Evolutionary conservation across 1,284 basidiomycete species (phyloP), one percentile per base, ranked within the genome.

Genomic region (Cutaneotrichosporon sp.): DNA sequence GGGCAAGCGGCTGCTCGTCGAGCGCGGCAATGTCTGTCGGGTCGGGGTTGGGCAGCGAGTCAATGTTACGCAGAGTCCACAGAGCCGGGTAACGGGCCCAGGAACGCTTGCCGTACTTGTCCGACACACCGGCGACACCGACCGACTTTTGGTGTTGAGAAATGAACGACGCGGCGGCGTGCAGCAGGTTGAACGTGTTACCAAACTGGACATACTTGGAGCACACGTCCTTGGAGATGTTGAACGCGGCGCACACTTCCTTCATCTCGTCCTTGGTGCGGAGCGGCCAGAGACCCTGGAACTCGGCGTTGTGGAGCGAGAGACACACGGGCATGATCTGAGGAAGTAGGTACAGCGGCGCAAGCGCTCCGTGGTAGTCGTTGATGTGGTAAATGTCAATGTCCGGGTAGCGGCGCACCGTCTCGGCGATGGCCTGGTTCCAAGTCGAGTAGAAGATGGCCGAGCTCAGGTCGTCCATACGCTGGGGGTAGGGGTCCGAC

Each of bases 181-280:
- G 90, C 34, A 94, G 80, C 68, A 94, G 77, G 73, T 94, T 94
- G 80, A 93, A 93, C 12, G 90, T 93, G 79, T 94, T 94, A 63
- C 90, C 90, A 69, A 94, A 94, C 75, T 93, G 90, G 37, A 94
- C 88, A 69, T 94, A 94, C 65, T 92, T 93, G 51, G 86, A 90
- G 77, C 90, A 93, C 64, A 90, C 81, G 67, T 92, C 90, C 76
- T 93, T 93, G 78, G 87, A 87, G 69, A 94, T 88, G 75, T 93
- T 93, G 81, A 93, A 94, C 10, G 90, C 90, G 4, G 90, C 91
- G 71, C 90, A 94, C 44, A 94, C 90, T 72, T 94, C 90, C 78
- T 91, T 93, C 88, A 92, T 91, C 74, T 93, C 90, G 69, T 93
- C 90, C 78, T 94, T 93, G 39, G 90, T 93, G 49, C 90, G 84